Evolutionary conservation across 345 rosid genomes (phyloP).

Genomic region (Eucalyptus leucophloia): DNA sequence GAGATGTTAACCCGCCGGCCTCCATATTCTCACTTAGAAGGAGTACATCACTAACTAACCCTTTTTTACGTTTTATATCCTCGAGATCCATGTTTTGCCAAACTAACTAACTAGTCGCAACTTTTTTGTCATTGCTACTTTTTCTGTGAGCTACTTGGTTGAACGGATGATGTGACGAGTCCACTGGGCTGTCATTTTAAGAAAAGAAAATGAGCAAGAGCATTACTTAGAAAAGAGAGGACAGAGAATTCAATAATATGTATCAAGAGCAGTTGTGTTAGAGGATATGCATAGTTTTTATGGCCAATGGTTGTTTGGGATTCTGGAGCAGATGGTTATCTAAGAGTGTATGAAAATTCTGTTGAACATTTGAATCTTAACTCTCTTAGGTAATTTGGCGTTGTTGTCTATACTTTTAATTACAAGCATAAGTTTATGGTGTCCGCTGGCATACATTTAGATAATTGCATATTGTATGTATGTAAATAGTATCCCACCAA

Average conservation of each 20-base stretch:
- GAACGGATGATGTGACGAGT: neutral
- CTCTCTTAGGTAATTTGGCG: neutral
- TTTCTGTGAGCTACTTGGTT: neutral
- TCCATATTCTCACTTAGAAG: conserved; percentile 53
- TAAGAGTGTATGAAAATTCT: neutral
- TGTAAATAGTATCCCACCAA: neutral
- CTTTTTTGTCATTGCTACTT: neutral
- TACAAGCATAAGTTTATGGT: neutral
- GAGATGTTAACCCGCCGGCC: conserved; percentile 65
- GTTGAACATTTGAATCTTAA: neutral
- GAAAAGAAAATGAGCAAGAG: neutral
- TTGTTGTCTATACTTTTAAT: neutral
- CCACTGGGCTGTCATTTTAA: neutral
- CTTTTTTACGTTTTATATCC: neutral
- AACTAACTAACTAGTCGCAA: neutral
- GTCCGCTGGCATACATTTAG: neutral
- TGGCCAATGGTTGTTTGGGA: neutral
- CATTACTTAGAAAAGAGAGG: neutral
- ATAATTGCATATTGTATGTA: no score
- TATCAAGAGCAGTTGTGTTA: neutral
- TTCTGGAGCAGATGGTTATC: neutral
- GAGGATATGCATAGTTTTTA: neutral
- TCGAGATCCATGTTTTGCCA: neutral
- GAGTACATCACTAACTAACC: conserved; percentile 19
- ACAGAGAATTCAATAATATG: neutral